These are phyloP conservation scores for Metschnikowia reukaufii DNA, from an alignment of 805 yeast genomes.

Conservation along the genomic window DNA sequence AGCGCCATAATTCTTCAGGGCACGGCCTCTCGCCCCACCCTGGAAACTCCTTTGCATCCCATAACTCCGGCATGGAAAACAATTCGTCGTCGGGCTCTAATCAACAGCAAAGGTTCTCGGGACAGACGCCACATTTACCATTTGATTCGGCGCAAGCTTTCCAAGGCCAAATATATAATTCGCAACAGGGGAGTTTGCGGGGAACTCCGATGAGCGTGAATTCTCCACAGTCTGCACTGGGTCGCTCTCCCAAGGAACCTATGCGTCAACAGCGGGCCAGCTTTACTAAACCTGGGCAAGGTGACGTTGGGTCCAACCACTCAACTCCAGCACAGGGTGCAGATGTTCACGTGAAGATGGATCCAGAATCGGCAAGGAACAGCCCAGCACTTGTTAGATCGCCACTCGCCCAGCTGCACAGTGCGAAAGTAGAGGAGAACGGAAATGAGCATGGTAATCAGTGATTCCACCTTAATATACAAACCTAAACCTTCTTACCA, in stretches of 20 bases:
- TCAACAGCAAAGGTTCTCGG: neutral
- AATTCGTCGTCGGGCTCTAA: neutral
- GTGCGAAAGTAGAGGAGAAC: neutral
- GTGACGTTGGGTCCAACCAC: slow-evolving; percentile 4
- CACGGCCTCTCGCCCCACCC: slow-evolving; percentile 7
- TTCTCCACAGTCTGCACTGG: slow-evolving; percentile 30
- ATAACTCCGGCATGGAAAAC: neutral
- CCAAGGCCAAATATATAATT: slow-evolving; percentile 6
- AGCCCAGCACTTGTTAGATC: slow-evolving; percentile 11
- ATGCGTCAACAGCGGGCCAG: slow-evolving; percentile 19
- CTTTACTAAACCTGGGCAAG: neutral
- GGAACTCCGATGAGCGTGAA: slow-evolving; percentile 22
- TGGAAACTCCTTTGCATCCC: neutral
- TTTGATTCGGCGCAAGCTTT: slow-evolving; percentile 8
- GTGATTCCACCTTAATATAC: neutral
- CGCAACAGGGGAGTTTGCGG: slow-evolving; percentile 18
- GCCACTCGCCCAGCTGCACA: slow-evolving; percentile 10
- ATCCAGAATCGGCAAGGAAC: slow-evolving; percentile 4
- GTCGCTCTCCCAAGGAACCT: slow-evolving; percentile 32
- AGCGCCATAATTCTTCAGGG: slow-evolving; percentile 7
- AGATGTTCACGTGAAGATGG: neutral
- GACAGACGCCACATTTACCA: slow-evolving; percentile 10
- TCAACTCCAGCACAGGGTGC: slow-evolving; percentile 4
- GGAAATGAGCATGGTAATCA: neutral
- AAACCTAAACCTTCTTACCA: neutral